Base-by-base conservation (phyloP, 148 eudicot genomes). In the Rhododendron vialii region DNA sequence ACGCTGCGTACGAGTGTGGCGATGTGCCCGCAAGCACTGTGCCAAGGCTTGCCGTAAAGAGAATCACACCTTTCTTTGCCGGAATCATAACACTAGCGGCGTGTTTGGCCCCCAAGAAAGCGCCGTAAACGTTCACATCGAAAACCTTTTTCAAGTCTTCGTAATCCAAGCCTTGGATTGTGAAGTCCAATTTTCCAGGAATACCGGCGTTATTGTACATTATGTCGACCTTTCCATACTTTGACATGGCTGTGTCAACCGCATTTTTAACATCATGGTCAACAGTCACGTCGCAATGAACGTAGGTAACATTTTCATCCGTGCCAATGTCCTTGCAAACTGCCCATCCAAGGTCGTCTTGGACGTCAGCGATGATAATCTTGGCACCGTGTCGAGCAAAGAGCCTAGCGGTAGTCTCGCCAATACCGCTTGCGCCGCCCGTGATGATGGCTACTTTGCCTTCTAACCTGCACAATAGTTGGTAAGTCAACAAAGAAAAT, bases 371-470 rank as follows among this genome's bases (percentile, higher is more conserved):
- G 1, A 74, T 36, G 78, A 74, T 36, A 18, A 74, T 2, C 24
- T 74, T 74, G 45, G 78, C 78, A 18, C 78, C 78, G 2, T 73
- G 22, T 18, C 43, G 78, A 33, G 45, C 43, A n/a, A 74, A 74
- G 24, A 74, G 78, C 78, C 78, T 74, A 0, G 78, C 78, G 1
- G 78, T 74, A 1, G 45, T 17, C 78, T 74, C 47, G 7, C 78
- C 78, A 36, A 74, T 74, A 5, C 78, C 78, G 12, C 78, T 74
- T 18, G 78, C 78, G 11, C 78, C 45, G 11, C 78, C 78, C 0
- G 78, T 74, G 43, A 74, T 74, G 24, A 74, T 74, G 78, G 78
- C 78, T 7, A 74, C 78, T 74, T 74, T 74, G 78, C 78, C 78
- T 74, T 74, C 47, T 74, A 74, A 17, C 45, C 78, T 74, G 78